A percentile compares a stretch with the other conserved stretches of the same genome.
These are phyloP conservation scores for Mortierella sp. DNA, from an alignment of 371 early-diverging fungal species.

Conservation along the genomic window DNA sequence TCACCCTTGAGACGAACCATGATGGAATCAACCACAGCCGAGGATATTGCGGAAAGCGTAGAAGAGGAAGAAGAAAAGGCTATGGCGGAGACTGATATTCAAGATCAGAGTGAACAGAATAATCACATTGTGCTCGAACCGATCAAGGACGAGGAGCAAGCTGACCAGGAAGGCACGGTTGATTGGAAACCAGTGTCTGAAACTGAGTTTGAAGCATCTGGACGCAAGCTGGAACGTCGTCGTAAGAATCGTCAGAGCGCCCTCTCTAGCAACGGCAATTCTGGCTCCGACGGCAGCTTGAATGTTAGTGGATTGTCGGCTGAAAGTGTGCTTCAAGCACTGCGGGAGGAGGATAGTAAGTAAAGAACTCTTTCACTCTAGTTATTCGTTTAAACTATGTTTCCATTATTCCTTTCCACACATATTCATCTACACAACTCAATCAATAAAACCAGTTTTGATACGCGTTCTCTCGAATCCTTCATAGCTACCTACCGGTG, in stretches of 20 bases:
- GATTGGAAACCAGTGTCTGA: constrained; percentile 41
- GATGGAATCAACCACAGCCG: constrained; percentile 14
- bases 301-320: constrained; percentile 32
- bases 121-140: neutral
- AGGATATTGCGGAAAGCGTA: constrained; percentile 26
- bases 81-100: neutral
- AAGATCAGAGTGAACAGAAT: constrained; percentile 2
- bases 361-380: too few relatives aligned
- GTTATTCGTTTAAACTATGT: too few relatives aligned
- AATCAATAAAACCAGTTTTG: too few relatives aligned
- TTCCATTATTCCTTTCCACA: too few relatives aligned
- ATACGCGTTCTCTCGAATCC: too few relatives aligned
- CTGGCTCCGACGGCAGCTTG: constrained; percentile 3
- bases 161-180: neutral
- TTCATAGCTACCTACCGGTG: too few relatives aligned
- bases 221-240: constrained; percentile 41
- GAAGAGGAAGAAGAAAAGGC: constrained; percentile 31
- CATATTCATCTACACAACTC: too few relatives aligned
- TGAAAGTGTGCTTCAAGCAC: constrained; percentile 45
- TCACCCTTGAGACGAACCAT: constrained; percentile 42
- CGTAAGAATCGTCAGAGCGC: constrained; percentile 47
- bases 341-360: constrained; percentile 38
- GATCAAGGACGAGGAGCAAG: neutral
- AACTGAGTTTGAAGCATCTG: constrained; percentile 34
- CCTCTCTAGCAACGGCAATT: neutral